Percentiles rank a stretch among this genome's conserved stretches.
phyloP scores from a whole-genome alignment of 2,329 filamentous ascomycete genomes.

The Botrytis elliptica region DNA sequence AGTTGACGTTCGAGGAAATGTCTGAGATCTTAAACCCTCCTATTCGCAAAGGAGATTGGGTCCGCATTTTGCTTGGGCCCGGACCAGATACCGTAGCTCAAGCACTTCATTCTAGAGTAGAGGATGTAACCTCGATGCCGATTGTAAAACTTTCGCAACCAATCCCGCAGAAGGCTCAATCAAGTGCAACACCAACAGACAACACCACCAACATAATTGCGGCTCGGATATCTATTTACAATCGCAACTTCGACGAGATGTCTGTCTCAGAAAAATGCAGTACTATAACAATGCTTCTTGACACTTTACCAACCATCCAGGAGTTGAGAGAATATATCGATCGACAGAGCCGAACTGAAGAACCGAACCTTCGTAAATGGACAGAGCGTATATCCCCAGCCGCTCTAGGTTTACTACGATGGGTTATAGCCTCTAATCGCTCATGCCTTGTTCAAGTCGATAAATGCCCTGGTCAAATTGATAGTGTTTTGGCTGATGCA shows the following conservation, averaged over 20 bases:
- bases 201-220: constrained; percentile 34
- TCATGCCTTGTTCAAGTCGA: constrained; percentile 82
- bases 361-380: constrained; percentile 50
- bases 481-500: constrained; percentile 26
- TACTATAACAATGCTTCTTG: constrained; percentile 52
- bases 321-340: constrained; percentile 54
- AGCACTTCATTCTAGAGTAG: constrained; percentile 32
- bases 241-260: constrained; percentile 58
- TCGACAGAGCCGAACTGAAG: constrained; percentile 30
- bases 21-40: constrained; percentile 27
- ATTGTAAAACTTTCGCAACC: constrained; percentile 31
- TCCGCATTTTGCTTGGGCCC: constrained; percentile 25
- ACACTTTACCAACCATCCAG: constrained; percentile 59
- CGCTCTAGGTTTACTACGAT: constrained; percentile 68
- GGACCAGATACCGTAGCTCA: neutral
- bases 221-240: constrained; percentile 44
- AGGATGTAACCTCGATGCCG: constrained; percentile 33
- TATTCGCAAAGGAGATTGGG: constrained; percentile 36
- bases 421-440: constrained; percentile 87
- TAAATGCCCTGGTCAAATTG: constrained; percentile 36
- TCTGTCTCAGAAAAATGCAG: constrained; percentile 46
- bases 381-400: constrained; percentile 60
- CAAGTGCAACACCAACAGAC: constrained; percentile 28
- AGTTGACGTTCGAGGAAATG: constrained; percentile 30
- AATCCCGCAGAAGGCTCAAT: neutral